Conservation (phyloP, 352 stramenopile genomes). For the Pythium dissotocum region DNA sequence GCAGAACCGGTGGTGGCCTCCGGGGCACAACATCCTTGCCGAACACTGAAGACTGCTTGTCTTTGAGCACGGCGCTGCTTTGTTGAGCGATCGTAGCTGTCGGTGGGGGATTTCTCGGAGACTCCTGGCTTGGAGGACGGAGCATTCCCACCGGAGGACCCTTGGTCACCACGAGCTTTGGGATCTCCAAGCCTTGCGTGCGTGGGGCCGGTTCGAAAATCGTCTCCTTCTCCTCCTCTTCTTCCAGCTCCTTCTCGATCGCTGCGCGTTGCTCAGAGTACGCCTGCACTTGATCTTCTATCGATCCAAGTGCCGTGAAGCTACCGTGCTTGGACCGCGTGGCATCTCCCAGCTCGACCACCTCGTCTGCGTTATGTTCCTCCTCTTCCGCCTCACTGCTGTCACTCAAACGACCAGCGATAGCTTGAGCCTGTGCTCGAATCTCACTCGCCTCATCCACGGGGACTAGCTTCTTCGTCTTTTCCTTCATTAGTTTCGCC, state of each 20-base stretch:
- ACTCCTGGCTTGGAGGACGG: constrained; percentile 2
- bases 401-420: constrained; percentile 21
- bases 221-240: constrained; percentile 9
- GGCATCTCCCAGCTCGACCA: neutral
- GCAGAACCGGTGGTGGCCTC: constrained; percentile 12
- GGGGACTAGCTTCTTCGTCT: constrained; percentile 35
- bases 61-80: constrained; percentile 33
- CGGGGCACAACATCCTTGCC: constrained; percentile 11
- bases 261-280: constrained; percentile 21
- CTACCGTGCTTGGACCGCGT: constrained; percentile 16
- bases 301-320: constrained; percentile 37
- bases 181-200: constrained; percentile 14
- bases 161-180: constrained; percentile 49
- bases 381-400: constrained; percentile 5
- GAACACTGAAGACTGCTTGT: constrained; percentile 31
- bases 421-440: constrained; percentile 22
- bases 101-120: neutral
- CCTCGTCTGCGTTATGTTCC: neutral
- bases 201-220: neutral
- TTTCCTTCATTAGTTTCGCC: constrained; percentile 8
- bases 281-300: constrained; percentile 16
- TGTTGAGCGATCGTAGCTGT: constrained; percentile 22
- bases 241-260: constrained; percentile 27
- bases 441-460: constrained; percentile 25
- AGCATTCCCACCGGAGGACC: constrained; percentile 38